Evolutionary conservation across 257 asterid species (phyloP), one percentile per base, ranked within the genome.

Genomic region (Jacaranda copaia): DNA sequence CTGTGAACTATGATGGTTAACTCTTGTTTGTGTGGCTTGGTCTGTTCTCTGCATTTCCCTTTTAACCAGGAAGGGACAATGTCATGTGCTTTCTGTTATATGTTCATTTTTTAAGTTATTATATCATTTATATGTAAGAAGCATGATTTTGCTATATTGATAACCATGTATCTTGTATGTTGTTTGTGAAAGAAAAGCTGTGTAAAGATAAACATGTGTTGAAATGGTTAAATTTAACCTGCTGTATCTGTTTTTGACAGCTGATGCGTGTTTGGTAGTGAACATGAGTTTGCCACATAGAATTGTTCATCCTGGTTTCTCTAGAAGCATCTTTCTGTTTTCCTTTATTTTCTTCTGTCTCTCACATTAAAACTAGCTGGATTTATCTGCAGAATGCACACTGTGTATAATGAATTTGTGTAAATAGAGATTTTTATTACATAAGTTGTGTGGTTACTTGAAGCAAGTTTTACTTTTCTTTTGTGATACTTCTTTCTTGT

Each of bases 271-370:
- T 57, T 79, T 52, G 55, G n/a, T 68, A 25, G 19, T 63, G 76
- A 64, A 56, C 46, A 74, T 18, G 59, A 56, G 72, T 35, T 80
- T 61, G 67, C 51, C 32, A 58, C 57, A 60, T 51, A 49, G 68
- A 58, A 11, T 10, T 76, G 43, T 67, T 70, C 70, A 49, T 70
- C 39, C 75, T 66, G 79, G 75, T 74, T 70, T 66, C 43, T 43
- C 10, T 51, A 69, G 60, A 10, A 65, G 14, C 80, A 59, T 66
- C 70, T 14, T 68, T 77, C 73, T 25, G 19, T 67, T 16, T 52
- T 39, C 32, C 72, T 81, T 56, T 69, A 36, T 49, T 13, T 78
- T 76, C 40, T 42, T 65, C 66, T 42, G 59, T 53, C 13, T 76
- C 19, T 76, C 19, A 14, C 78, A 57, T 49, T 53, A 13, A 66